Base-by-base conservation (phyloP, 257 asterid genomes). In the Lycium barbarum region DNA sequence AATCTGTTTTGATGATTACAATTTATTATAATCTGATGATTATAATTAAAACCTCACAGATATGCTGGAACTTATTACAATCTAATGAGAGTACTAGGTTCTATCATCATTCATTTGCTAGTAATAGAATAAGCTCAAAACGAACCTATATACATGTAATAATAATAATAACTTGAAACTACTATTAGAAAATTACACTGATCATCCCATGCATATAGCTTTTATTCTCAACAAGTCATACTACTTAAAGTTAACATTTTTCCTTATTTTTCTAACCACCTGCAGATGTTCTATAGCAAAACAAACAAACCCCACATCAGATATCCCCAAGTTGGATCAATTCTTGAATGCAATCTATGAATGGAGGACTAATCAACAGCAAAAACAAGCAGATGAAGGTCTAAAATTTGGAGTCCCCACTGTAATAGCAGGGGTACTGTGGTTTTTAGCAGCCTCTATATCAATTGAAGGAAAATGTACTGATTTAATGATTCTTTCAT, bases 371-470 rank as follows among this genome's bases (percentile, higher is more conserved):
- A 53, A 79, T 6, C 62, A 71, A 14, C n/a, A 49, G 78, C 20
- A 84, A 10, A 59, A 74, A 45, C 49, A 57, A 7, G 89, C 22
- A 53, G 86, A 45, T 47, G 11, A n/a, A 13, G 51, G 84, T 65
- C 79, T 88, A 53, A 83, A 73, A 9, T 81, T 88, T 0, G 55
- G 33, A 20, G 18, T 80, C 40, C 91, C 83, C 2, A 59, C 86
- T n/a, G 51, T 89, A 59, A 67, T 90, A 54, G 85, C 97, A 43
- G 94, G 92, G 13, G 36, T 84, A 5, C 84, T 94, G 4, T 89
- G 95, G 81, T 94, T 90, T 86, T 2, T 88, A 59, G 97, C 98
- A 38, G 91, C 98, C 59, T 90, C 92, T 0, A 87, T 95, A 38
- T 95, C 99, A 51, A 91, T n/a, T n/a, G n/a, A n/a, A n/a, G n/a